Evolutionary conservation across 768 basidiomycete genomes (phyloP), one percentile per base, ranked within the genome.

Genomic region (Terana coerulea): DNA sequence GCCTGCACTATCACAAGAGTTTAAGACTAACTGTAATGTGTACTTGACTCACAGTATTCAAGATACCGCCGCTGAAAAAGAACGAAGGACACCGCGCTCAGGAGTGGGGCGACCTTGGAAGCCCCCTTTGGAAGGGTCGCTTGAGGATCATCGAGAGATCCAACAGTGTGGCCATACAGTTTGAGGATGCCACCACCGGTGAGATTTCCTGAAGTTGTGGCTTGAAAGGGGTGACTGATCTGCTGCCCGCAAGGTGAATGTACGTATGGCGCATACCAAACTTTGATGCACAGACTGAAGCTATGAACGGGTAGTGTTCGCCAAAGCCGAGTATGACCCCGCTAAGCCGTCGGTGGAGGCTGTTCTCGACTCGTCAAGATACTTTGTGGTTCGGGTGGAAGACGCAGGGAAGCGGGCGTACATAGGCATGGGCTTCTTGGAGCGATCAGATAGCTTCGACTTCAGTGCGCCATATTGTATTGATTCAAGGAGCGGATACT

Each of bases 331-430:
- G 37, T 98, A 97, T 63, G 86, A 90, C 61, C 75, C 84, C 14
- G 70, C 78, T 37, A 83, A 82, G 52, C 90, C 91, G 4, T 84
- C 80, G 25, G 90, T 98, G n/a, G 94, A 98, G 58, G 88, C 91
- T n/a, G 93, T 95, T 14, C 75, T 97, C 24, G 94, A 98, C 66
- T 95, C 92, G 1, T 95, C 93, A 10, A 83, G 94, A 42, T 98
- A 98, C 66, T 98, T 98, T 64, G 94, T 95, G 14, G 74, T 97
- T 35, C 79, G 91, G 48, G 88, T 97, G 2, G 94, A 97, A 66
- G 93, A 95, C 59, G 75, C 74, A 14, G 91, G 91, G 19, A 84
- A 79, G 67, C 88, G 90, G 65, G 94, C 95, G 1, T 94, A 91
- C 62, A 91, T 98, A 51, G 94, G 94, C 5, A 86, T 97, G 79